Evolutionary conservation across 331 rosid species (phyloP).

Genomic region (Dryas integrifolia): DNA sequence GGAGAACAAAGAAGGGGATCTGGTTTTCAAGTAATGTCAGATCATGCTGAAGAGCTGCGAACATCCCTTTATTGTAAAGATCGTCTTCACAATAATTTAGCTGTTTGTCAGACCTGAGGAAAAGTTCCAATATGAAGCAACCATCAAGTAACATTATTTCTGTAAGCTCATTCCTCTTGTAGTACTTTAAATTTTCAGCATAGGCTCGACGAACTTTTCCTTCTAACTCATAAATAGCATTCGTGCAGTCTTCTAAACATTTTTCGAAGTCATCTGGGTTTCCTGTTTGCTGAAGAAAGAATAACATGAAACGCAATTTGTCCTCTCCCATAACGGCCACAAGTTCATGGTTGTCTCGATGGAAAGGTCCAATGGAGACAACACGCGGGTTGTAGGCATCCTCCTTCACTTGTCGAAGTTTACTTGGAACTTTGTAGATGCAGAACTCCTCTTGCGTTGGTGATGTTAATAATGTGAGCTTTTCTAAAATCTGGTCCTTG

Average conservation of each 20-base stretch:
- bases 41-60: conserved; percentile 18
- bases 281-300: background rate
- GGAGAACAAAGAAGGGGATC: conserved; percentile 31
- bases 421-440: background rate
- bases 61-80: background rate
- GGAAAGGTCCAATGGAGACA: conserved; percentile 1
- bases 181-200: background rate
- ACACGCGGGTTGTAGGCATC: background rate
- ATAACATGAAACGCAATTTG: background rate
- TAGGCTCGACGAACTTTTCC: background rate
- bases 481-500: no score
- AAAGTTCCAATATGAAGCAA: background rate
- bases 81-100: background rate
- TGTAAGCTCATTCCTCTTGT: background rate
- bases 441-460: background rate
- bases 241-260: background rate
- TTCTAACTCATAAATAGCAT: background rate
- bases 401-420: background rate
- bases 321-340: background rate
- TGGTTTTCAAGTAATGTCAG: conserved; percentile 42
- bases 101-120: background rate
- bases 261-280: background rate
- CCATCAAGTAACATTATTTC: background rate
- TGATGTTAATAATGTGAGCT: no score
- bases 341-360: background rate